Evolutionary conservation across 2,329 filamentous ascomycete genomes (phyloP).

Genomic region (Graphilbum ipis-grandicollis): DNA sequence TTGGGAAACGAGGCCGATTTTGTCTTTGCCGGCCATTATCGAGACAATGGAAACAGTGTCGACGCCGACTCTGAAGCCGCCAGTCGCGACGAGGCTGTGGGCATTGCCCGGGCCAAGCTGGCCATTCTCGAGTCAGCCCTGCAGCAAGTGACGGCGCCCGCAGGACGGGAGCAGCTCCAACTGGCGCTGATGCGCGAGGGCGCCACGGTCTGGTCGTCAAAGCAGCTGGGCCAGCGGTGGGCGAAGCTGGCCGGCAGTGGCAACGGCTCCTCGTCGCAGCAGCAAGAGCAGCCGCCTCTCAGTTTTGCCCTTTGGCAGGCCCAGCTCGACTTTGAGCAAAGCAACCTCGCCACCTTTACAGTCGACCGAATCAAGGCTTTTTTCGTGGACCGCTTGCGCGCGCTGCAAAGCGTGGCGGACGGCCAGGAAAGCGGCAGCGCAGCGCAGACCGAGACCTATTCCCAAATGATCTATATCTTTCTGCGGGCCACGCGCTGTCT

Average conservation of each 20-base stretch:
- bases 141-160: slow-evolving; percentile 26
- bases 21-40: no score
- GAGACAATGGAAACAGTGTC: slow-evolving; percentile 4
- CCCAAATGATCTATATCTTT: slow-evolving; percentile 49
- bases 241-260: slow-evolving; percentile 17
- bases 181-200: slow-evolving; percentile 59
- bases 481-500: slow-evolving; percentile 59
- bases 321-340: slow-evolving; percentile 57
- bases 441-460: slow-evolving; percentile 7
- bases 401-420: slow-evolving; percentile 7
- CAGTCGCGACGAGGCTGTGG: slow-evolving; percentile 39
- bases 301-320: slow-evolving; percentile 54
- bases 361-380: slow-evolving; percentile 47
- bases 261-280: slow-evolving; percentile 19
- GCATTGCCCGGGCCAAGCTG: slow-evolving; percentile 63
- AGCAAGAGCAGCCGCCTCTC: slow-evolving; percentile 23
- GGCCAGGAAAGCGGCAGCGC: slow-evolving; percentile 7
- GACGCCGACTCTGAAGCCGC: not conserved
- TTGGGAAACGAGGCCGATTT: slow-evolving; percentile 18
- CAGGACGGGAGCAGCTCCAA: slow-evolving; percentile 42
- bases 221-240: slow-evolving; percentile 48
- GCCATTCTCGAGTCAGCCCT: slow-evolving; percentile 67
- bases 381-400: slow-evolving; percentile 40
- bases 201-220: slow-evolving; percentile 51
- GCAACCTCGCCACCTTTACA: slow-evolving; percentile 45